A percentile compares a stretch with the other conserved stretches of the same genome.
These are phyloP conservation scores for Annulohypoxylon nitens DNA, from an alignment of 495 filamentous ascomycete genomes.

Conservation along the genomic window DNA sequence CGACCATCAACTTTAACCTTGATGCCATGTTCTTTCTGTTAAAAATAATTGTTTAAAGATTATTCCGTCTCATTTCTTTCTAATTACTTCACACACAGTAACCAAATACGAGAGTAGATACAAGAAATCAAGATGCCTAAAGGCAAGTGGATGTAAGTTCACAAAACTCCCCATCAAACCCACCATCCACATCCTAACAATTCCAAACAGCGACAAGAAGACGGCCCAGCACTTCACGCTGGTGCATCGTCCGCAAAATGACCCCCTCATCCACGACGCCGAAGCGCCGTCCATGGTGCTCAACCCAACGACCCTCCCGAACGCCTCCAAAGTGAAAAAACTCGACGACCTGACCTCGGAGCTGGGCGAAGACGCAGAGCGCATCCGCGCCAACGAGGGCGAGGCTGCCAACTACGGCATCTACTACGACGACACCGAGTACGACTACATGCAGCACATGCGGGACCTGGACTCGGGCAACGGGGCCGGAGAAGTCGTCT, in stretches of 20 bases:
- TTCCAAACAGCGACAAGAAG: slow-evolving; percentile 85
- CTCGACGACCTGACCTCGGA: slow-evolving; percentile 82
- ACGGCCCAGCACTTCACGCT: slow-evolving; percentile 91
- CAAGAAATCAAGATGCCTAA: slow-evolving; percentile 73
- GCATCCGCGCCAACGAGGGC: slow-evolving; percentile 88
- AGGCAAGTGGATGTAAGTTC: slow-evolving; percentile 88
- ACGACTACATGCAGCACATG: slow-evolving; percentile 99
- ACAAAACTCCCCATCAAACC: neutral
- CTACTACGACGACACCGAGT: slow-evolving; percentile 87
- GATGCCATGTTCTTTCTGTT: neutral
- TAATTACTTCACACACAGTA: neutral
- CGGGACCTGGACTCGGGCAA: slow-evolving; percentile 75
- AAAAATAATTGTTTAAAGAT: neutral
- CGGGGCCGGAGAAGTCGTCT: slow-evolving; percentile 71
- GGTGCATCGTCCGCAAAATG: slow-evolving; percentile 95
- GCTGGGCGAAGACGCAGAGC: slow-evolving; percentile 70
- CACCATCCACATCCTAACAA: slow-evolving; percentile 9
- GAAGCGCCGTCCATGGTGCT: slow-evolving; percentile 86
- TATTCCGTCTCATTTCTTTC: neutral
- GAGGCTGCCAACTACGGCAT: slow-evolving; percentile 95
- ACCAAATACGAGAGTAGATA: neutral
- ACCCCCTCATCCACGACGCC: slow-evolving; percentile 91
- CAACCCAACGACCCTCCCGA: slow-evolving; percentile 63
- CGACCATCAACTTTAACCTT: neutral
- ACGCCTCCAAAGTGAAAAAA: slow-evolving; percentile 70